Conservation (phyloP, 345 rosid genomes). For the Firmiana major region DNA sequence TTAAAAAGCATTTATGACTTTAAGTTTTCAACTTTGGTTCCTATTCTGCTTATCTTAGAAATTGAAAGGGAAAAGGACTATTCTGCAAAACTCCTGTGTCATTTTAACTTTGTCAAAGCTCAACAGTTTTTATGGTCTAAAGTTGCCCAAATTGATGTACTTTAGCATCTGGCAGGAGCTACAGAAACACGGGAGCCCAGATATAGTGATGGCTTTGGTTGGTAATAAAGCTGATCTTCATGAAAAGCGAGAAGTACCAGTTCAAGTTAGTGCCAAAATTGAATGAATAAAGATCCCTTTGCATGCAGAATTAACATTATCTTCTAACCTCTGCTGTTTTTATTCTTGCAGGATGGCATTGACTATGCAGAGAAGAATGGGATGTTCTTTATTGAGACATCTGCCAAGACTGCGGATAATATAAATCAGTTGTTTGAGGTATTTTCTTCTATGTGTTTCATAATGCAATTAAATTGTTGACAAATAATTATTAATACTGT, state of each 20-base stretch:
- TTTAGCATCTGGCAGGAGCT: constrained; percentile 56
- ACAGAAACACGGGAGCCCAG: constrained; percentile 94
- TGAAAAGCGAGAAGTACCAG: constrained; percentile 70
- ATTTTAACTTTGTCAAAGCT: neutral
- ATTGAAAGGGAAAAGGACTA: neutral
- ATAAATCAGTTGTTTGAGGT: constrained; percentile 92
- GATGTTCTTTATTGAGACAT: constrained; percentile 95
- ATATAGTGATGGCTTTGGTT: constrained; percentile 91
- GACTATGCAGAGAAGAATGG: constrained; percentile 94
- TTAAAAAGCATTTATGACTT: neutral
- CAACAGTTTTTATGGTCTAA: neutral
- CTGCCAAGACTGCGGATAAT: constrained; percentile 97
- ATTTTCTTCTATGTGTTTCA: neutral
- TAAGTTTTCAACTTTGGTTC: neutral
- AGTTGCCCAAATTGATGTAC: neutral
- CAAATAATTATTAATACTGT: too few relatives aligned
- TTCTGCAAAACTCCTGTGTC: neutral
- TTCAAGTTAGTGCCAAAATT: constrained; percentile 45
- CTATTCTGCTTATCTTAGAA: neutral
- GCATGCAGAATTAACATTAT: constrained; percentile 8
- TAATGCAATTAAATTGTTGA: neutral
- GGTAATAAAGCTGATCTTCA: constrained; percentile 96
- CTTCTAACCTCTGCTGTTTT: constrained; percentile 11
- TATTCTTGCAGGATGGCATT: constrained; percentile 59
- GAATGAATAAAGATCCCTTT: neutral